These are phyloP conservation scores for Myxozyma neotropica DNA, from an alignment of 805 yeast genomes.

Conservation along the genomic window DNA sequence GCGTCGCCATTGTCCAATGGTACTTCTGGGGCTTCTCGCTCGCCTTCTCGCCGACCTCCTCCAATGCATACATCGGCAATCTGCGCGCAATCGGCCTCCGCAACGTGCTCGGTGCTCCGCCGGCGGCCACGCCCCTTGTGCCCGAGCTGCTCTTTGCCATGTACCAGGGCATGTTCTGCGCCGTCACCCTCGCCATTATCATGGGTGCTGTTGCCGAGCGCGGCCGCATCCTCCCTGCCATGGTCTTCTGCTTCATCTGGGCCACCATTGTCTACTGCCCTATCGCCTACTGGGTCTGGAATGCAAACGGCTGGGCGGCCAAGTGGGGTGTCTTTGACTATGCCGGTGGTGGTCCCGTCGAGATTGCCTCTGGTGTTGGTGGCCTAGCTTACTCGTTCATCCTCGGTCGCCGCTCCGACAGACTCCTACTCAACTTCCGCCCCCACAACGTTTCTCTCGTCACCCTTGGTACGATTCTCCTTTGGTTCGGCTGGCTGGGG, in stretches of 20 bases:
- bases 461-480: constrained; percentile 79
- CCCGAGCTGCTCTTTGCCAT: constrained; percentile 85
- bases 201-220: constrained; percentile 94
- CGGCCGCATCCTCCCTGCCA: constrained; percentile 82
- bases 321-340: constrained; percentile 91
- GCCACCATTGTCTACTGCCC: constrained; percentile 93
- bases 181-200: constrained; percentile 88
- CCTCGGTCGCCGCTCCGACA: constrained; percentile 68
- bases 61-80: constrained; percentile 86
- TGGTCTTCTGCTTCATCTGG: constrained; percentile 83
- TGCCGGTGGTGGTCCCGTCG: constrained; percentile 99
- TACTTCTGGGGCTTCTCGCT: constrained; percentile 98
- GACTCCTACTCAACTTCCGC: constrained; percentile 59
- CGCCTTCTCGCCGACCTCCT: constrained; percentile 78
- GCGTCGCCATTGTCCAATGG: constrained; percentile 89
- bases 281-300: constrained; percentile 96
- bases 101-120: constrained; percentile 57
- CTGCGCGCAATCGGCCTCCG: constrained; percentile 79
- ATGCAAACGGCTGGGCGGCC: constrained; percentile 88
- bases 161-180: constrained; percentile 87
- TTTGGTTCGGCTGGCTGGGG: constrained; percentile 96
- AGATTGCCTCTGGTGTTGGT: constrained; percentile 85
- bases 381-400: constrained; percentile 85
- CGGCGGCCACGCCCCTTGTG: constrained; percentile 49
- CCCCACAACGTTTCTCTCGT: constrained; percentile 95